phyloP scores from a whole-genome alignment of 2,329 filamentous ascomycete species.

The Penicillium concentricum region DNA sequence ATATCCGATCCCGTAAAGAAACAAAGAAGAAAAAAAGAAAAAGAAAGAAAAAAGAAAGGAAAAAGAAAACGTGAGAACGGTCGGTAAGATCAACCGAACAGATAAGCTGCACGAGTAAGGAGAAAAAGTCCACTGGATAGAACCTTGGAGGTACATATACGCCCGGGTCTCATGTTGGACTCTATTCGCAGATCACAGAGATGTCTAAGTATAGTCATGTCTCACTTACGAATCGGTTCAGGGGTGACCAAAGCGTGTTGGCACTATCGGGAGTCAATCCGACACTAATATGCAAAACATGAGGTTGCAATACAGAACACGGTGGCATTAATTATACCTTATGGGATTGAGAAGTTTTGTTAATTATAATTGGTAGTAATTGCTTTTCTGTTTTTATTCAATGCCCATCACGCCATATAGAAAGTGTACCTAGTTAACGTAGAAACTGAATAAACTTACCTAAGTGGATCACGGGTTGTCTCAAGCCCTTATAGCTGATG shows the following conservation, averaged over 20 bases:
- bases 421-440: neutral
- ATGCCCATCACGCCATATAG: neutral
- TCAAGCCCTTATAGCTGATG: neutral
- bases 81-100: constrained; percentile 10
- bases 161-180: constrained; percentile 2
- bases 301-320: constrained; percentile 19
- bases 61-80: no score
- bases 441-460: neutral
- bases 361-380: no score
- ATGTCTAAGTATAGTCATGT: constrained; percentile 20
- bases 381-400: neutral
- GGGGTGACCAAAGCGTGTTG: constrained; percentile 8
- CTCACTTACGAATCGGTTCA: constrained; percentile 19
- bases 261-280: constrained; percentile 13
- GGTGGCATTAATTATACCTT: neutral
- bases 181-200: constrained; percentile 19
- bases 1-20: constrained; percentile 5
- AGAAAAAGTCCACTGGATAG: neutral
- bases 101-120: constrained; percentile 4
- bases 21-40: neutral
- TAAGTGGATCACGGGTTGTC: constrained; percentile 2
- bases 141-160: neutral
- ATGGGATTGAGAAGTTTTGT: neutral
- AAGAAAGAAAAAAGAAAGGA: no score
- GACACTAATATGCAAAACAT: constrained; percentile 22